phyloP scores from a whole-genome alignment of 441 rosid species.

The Adansonia grandidieri region DNA sequence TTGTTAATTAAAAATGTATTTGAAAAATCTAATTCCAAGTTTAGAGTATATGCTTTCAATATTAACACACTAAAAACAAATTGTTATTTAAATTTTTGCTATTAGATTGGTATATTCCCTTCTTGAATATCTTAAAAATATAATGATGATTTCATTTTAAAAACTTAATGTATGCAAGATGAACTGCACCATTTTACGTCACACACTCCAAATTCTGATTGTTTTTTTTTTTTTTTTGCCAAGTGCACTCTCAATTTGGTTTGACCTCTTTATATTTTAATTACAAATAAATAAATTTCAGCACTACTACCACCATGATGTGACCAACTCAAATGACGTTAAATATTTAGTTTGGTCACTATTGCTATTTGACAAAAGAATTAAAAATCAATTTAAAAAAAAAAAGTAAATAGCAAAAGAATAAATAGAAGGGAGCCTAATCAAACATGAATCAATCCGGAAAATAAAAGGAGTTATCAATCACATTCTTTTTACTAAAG shows the following conservation, averaged over 20 bases:
- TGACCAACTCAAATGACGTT: neutral
- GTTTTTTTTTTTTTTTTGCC: too few species aligned
- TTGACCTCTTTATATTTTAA: neutral
- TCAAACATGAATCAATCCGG: too few species aligned
- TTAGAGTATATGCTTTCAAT: neutral
- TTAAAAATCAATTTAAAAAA: too few species aligned
- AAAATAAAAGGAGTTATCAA: too few species aligned
- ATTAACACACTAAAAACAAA: neutral
- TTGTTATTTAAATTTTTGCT: neutral
- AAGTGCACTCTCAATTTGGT: neutral
- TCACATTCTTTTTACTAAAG: too few species aligned
- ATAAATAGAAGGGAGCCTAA: too few species aligned
- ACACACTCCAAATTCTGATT: neutral
- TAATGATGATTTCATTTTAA: too few species aligned
- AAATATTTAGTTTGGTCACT: neutral
- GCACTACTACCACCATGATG: neutral
- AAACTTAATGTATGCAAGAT: too few species aligned
- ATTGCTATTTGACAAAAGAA: too few species aligned
- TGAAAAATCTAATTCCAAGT: neutral
- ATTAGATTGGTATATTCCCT: neutral
- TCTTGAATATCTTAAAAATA: neutral
- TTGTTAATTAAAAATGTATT: neutral
- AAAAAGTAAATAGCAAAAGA: too few species aligned
- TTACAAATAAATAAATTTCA: neutral
- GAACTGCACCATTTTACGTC: neutral